A percentile compares a stretch with the other conserved stretches of the same genome.
Conservation (phyloP, 2,329 filamentous ascomycete species). For the Colletotrichum viniferum region DNA sequence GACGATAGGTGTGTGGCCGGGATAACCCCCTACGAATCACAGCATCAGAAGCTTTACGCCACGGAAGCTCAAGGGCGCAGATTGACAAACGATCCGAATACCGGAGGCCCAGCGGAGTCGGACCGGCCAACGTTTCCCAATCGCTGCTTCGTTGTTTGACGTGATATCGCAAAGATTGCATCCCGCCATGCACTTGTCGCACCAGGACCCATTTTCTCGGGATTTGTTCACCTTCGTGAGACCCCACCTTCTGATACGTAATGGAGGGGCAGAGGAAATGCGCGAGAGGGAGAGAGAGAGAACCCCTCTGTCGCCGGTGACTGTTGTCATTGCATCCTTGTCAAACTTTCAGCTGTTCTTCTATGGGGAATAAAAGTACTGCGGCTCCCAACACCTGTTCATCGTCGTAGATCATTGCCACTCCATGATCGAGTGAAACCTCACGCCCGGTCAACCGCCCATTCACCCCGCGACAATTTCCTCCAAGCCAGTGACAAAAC, state of each 20-base stretch:
- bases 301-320: neutral
- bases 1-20: neutral
- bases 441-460: neutral
- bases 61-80: neutral
- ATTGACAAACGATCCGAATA: neutral
- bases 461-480: neutral
- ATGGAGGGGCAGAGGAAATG: constrained; percentile 12
- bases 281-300: neutral
- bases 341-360: neutral
- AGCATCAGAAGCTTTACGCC: neutral
- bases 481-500: neutral
- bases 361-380: neutral
- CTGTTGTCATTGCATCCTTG: neutral
- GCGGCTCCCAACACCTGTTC: neutral
- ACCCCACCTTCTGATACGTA: constrained; percentile 12
- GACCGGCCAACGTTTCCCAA: neutral
- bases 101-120: neutral
- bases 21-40: neutral
- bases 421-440: neutral
- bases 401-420: neutral
- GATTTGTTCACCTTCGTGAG: neutral
- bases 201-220: constrained; percentile 19
- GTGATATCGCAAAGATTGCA: constrained; percentile 5
- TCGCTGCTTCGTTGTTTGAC: neutral
- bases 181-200: constrained; percentile 12